Evolutionary conservation across 2,329 filamentous ascomycete species (phyloP).

Genomic region (Cercospora canescens): DNA sequence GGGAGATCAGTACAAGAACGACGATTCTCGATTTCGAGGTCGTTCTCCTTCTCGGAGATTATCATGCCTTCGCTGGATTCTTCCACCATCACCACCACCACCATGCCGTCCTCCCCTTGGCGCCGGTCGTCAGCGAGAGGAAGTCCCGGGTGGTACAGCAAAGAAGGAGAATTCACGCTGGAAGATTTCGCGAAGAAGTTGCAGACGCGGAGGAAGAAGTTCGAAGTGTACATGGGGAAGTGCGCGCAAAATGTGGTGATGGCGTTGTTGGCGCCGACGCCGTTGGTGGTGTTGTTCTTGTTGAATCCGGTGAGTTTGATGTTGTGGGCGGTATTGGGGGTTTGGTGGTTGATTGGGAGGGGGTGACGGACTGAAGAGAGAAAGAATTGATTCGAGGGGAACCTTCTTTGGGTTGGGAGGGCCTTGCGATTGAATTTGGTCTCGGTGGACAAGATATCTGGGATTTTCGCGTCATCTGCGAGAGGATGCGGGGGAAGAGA

Average conservation of each 20-base stretch:
- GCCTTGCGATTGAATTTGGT: no score
- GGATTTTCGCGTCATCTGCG: no score
- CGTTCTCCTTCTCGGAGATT: not conserved
- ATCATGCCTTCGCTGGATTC: not conserved
- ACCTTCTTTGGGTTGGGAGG: not conserved
- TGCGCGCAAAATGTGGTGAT: conserved; percentile 36
- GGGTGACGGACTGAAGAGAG: not conserved
- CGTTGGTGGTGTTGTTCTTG: conserved; percentile 30
- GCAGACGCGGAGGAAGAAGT: conserved; percentile 26
- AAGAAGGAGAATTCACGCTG: conserved; percentile 27
- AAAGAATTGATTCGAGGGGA: not conserved
- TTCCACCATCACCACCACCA: not conserved
- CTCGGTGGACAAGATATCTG: no score
- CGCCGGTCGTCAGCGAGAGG: conserved; percentile 13
- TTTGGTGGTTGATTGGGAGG: conserved; percentile 20
- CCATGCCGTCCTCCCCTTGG: no score
- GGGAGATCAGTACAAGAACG: no score
- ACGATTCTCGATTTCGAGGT: not conserved
- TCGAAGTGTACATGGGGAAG: conserved; percentile 29
- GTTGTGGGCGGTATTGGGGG: conserved; percentile 23
- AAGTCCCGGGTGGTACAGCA: conserved; percentile 34
- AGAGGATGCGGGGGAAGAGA: not conserved
- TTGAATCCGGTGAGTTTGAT: conserved; percentile 34
- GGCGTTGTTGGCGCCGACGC: conserved; percentile 34
- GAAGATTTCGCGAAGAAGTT: conserved; percentile 32